These are phyloP conservation scores for Zymoseptoria tritici DNA, from an alignment of 2,329 filamentous ascomycete genomes.

Conservation along the genomic window DNA sequence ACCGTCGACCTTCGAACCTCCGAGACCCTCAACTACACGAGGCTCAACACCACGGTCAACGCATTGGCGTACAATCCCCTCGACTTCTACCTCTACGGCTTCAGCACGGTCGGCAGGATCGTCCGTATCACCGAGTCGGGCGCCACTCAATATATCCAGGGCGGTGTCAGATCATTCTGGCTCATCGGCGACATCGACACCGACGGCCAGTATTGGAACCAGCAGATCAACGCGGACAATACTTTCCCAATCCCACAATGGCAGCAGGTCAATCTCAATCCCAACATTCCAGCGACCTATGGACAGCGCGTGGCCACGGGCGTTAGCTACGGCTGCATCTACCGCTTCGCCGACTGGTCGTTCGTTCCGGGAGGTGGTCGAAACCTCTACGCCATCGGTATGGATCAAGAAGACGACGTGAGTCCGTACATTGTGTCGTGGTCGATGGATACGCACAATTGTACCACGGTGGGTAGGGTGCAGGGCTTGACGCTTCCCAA, in stretches of 20 bases:
- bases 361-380: conserved; percentile 1
- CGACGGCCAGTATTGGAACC: conserved; percentile 1
- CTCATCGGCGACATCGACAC: conserved; percentile 2
- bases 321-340: background rate
- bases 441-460: background rate
- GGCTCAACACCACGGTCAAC: background rate
- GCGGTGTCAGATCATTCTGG: background rate
- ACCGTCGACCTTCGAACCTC: background rate
- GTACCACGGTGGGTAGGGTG: background rate
- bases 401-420: background rate
- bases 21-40: background rate
- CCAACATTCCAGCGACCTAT: background rate
- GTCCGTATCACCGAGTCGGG: background rate
- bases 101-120: background rate
- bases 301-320: background rate
- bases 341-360: conserved; percentile 2
- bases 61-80: conserved; percentile 3
- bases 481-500: background rate
- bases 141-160: background rate
- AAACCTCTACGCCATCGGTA: conserved; percentile 1
- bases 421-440: background rate
- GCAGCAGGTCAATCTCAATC: background rate
- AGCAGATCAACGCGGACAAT: background rate
- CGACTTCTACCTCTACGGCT: conserved; percentile 1
- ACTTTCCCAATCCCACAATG: background rate